These are phyloP conservation scores for Erysimum pusillum DNA, from an alignment of 441 rosid genomes.

Conservation along the genomic window DNA sequence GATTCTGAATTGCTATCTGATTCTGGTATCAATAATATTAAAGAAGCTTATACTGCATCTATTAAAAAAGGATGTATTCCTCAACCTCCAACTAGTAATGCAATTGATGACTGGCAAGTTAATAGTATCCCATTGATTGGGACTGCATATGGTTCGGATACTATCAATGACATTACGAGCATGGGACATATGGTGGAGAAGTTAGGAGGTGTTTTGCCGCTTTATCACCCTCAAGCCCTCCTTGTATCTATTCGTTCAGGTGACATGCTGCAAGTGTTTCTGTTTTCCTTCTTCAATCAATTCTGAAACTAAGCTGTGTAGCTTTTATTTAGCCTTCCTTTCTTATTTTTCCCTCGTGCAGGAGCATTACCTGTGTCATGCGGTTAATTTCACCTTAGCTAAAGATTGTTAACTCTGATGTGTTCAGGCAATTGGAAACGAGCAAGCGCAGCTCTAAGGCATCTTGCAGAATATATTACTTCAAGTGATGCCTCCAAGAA, in stretches of 20 bases:
- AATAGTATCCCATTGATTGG: slow-evolving; percentile 48
- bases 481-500: slow-evolving; percentile 56
- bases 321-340: slow-evolving; percentile 50
- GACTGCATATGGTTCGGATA: slow-evolving; percentile 49
- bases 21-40: slow-evolving; percentile 44
- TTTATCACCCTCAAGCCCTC: slow-evolving; percentile 86
- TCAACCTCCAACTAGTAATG: slow-evolving; percentile 42
- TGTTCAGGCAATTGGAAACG: slow-evolving; percentile 94
- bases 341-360: slow-evolving; percentile 50
- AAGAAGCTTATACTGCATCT: slow-evolving; percentile 44
- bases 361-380: slow-evolving; percentile 46
- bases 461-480: slow-evolving; percentile 72
- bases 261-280: slow-evolving; percentile 47
- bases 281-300: slow-evolving; percentile 23
- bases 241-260: slow-evolving; percentile 86
- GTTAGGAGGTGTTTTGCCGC: slow-evolving; percentile 70
- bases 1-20: slow-evolving; percentile 54
- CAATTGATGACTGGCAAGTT: slow-evolving; percentile 46
- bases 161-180: slow-evolving; percentile 57
- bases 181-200: slow-evolving; percentile 67
- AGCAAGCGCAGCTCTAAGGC: slow-evolving; percentile 78
- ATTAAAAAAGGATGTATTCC: slow-evolving; percentile 42
- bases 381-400: slow-evolving; percentile 49
- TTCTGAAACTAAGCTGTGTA: slow-evolving; percentile 38
- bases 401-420: slow-evolving; percentile 54